Conservation (phyloP, 306 rosid genomes). For the Neltuma alba region DNA sequence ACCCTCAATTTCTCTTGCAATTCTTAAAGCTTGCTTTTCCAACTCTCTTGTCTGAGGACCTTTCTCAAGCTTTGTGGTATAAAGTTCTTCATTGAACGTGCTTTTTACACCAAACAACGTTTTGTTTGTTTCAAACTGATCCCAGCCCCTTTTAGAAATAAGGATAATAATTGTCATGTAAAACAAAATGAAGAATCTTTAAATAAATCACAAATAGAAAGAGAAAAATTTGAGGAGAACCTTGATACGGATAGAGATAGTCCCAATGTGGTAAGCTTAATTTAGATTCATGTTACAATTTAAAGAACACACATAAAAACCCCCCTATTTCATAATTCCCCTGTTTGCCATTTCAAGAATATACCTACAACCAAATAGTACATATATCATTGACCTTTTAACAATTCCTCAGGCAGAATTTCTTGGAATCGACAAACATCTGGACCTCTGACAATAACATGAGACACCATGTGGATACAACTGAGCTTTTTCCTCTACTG, state of each 20-base stretch:
- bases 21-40: conserved; percentile 79
- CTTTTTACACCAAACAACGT: conserved; percentile 88
- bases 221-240: conserved; percentile 18
- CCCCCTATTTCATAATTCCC: conserved; percentile 20
- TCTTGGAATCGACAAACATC: conserved; percentile 16
- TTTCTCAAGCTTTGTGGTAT: conserved; percentile 87
- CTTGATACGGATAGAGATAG: conserved; percentile 1
- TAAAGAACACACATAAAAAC: conserved; percentile 23
- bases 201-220: not conserved
- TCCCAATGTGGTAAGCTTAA: conserved; percentile 16
- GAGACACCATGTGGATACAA: conserved; percentile 23
- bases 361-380: conserved; percentile 1
- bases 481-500: not conserved
- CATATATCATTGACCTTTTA: not conserved
- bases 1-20: conserved; percentile 93
- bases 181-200: conserved; percentile 4
- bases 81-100: conserved; percentile 85
- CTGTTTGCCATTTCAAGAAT: conserved; percentile 11
- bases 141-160: conserved; percentile 70
- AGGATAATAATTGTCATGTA: not conserved
- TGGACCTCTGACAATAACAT: conserved; percentile 7
- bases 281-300: conserved; percentile 14
- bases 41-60: conserved; percentile 79
- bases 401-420: conserved; percentile 22
- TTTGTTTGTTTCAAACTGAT: conserved; percentile 91